Evolutionary conservation across 768 basidiomycete species (phyloP).

Genomic region (Tephrocybe sp.): DNA sequence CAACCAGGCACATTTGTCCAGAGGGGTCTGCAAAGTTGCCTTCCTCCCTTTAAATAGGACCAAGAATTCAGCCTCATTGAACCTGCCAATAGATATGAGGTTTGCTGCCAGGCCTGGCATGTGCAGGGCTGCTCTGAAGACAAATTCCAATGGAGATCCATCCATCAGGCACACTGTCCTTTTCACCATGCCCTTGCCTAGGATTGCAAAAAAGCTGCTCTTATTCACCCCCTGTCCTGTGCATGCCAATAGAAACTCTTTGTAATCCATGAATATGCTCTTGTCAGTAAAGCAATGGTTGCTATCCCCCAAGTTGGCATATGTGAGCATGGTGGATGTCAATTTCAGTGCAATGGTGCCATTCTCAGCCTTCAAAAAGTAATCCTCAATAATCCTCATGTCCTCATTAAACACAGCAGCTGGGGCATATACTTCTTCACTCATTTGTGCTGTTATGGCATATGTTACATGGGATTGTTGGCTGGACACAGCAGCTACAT

Average conservation of each 20-base stretch:
- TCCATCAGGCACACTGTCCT: background rate
- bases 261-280: background rate
- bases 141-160: background rate
- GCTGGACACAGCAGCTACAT: too few relatives aligned
- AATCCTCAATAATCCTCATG: background rate
- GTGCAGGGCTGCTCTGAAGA: background rate
- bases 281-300: constrained; percentile 5
- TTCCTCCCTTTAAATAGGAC: background rate
- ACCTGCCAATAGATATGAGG: constrained; percentile 1
- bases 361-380: too few relatives aligned
- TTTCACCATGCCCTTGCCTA: background rate
- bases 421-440: background rate
- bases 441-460: background rate
- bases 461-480: background rate
- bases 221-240: background rate
- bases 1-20: background rate
- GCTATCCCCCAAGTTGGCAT: constrained; percentile 1
- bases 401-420: background rate
- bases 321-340: background rate
- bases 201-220: background rate
- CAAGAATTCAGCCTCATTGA: background rate
- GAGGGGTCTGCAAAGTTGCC: background rate
- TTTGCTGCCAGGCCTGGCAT: constrained; percentile 4
- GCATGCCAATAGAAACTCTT: background rate
- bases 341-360: background rate